Base-by-base conservation (phyloP, 78 protist species). In the Dictyostelium intermedium region DNA sequence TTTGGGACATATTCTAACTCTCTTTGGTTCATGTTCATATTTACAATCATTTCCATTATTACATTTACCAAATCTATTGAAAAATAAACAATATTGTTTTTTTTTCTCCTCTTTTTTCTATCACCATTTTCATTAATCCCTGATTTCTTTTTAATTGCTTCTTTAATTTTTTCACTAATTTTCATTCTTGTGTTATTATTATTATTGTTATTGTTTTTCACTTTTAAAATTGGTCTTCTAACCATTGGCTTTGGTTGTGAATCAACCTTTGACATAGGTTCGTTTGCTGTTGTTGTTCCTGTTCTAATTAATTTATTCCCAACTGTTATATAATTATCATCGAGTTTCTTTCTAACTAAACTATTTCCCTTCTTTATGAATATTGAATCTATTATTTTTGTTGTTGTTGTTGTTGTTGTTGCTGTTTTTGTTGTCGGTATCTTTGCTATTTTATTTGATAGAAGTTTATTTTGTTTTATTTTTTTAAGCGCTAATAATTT, bases 51-150 rank as follows among this genome's bases (percentile, higher is more conserved):
- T 79, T 18, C 86, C 82, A 77, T 61, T 78, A 43, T 91, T 91
- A 69, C 95, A 91, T 45, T 81, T 84, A 20, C 95, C 95, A 84
- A 91, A 91, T 79, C 93, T 56, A 79, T 77, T 87, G 45, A 79
- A 87, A 66, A 79, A 87, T 79, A 87, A 32, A 87, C 93, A 87
- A 79, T 79, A 61, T 39, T 79, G 34, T 27, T 9, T 79, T 87
- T 53, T 61, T 87, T 45, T 35, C 34, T 72, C 14, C 20, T 72
- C n/a, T 66, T 66, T 10, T 27, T 66, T 6, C 18, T 56, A 18
- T 53, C 14, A 13, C 63, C 63, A 53, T 25, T 66, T 56, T 56
- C 66, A 56, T 18, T 20, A 20, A 20, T 5, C 20, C 20, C 27
- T 8, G 37, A 66, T 32, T 72, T 77, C 27, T 27, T 77, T 77